Conservation (phyloP, 2,329 filamentous ascomycete genomes). For the Colletotrichum siamense region DNA sequence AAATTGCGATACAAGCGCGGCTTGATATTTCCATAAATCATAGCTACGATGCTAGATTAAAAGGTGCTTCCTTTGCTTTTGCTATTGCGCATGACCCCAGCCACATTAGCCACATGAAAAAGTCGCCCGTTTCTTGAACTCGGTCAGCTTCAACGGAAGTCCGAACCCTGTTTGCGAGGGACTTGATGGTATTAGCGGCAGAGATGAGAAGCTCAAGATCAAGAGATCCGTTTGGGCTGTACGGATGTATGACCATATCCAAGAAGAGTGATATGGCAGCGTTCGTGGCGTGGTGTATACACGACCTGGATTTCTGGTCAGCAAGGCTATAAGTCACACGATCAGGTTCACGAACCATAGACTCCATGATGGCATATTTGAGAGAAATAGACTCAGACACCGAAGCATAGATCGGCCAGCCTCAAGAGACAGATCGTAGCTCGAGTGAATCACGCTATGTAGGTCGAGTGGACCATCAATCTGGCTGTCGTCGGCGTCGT, state of each 20-base stretch:
- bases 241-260: constrained; percentile 23
- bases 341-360: background rate
- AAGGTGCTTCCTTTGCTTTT: background rate
- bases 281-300: constrained; percentile 14
- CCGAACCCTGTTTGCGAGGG: too few species aligned
- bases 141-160: background rate
- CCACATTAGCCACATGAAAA: background rate
- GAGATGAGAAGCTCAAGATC: constrained; percentile 2
- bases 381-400: background rate
- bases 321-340: background rate
- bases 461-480: constrained; percentile 19
- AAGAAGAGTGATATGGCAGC: constrained; percentile 22
- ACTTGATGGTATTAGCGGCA: background rate
- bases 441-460: constrained; percentile 27
- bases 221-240: background rate
- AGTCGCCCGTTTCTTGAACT: background rate
- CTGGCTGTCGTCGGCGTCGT: constrained; percentile 4
- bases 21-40: background rate
- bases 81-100: background rate
- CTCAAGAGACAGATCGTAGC: constrained; percentile 26
- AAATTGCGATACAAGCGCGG: background rate
- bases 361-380: background rate
- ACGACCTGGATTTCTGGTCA: background rate
- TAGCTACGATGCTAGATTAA: background rate
- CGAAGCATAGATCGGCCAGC: constrained; percentile 25